These are phyloP conservation scores for Tulasnella sp. DNA, from an alignment of 768 basidiomycete species.

Conservation along the genomic window DNA sequence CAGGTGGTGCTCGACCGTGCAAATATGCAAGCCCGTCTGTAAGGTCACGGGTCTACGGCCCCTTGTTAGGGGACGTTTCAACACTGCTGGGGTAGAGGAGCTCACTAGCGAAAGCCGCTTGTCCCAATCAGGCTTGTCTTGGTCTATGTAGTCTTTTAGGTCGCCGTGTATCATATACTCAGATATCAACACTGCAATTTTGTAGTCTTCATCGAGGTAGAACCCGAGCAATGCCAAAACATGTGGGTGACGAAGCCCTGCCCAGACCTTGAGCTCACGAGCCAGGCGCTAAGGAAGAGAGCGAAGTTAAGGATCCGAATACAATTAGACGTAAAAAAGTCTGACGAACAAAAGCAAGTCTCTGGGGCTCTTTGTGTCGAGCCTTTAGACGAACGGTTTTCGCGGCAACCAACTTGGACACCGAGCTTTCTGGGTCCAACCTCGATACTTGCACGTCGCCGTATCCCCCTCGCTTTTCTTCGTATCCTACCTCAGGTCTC, in stretches of 20 bases:
- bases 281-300: not conserved
- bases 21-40: not conserved
- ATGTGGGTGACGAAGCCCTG: not conserved
- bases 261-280: constrained; percentile 5
- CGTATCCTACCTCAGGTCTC: not conserved
- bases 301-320: not conserved
- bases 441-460: not conserved
- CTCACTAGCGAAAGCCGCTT: not conserved
- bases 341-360: not conserved
- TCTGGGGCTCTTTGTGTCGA: not conserved
- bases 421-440: not conserved
- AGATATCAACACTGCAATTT: not conserved
- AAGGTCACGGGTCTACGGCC: not conserved
- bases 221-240: not conserved
- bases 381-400: not conserved
- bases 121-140: not conserved
- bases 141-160: not conserved
- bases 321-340: not conserved
- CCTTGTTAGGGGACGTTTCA: too few relatives aligned
- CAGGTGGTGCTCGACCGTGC: not conserved
- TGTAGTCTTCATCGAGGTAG: not conserved
- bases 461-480: not conserved
- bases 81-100: too few relatives aligned
- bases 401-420: not conserved
- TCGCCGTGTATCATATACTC: not conserved